These are phyloP conservation scores for Dactylellina haptotyla DNA, from an alignment of 2,329 filamentous ascomycete species.

Conservation along the genomic window DNA sequence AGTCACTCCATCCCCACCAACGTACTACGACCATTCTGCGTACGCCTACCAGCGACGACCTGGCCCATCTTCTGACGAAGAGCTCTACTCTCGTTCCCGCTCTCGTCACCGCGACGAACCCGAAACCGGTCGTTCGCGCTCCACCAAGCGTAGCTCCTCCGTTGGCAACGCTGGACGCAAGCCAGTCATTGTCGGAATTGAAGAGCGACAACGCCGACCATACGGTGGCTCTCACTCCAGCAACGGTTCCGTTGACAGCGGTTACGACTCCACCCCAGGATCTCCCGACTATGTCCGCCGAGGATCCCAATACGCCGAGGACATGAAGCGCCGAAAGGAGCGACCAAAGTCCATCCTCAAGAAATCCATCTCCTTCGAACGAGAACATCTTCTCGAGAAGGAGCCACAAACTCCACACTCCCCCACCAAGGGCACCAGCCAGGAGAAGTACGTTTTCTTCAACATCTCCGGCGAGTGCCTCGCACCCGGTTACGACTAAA, in stretches of 20 bases:
- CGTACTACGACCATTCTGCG: constrained; percentile 37
- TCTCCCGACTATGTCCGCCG: constrained; percentile 47
- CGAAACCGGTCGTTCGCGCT: constrained; percentile 42
- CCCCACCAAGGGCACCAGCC: constrained; percentile 46
- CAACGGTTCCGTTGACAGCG: constrained; percentile 50
- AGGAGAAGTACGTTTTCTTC: constrained; percentile 53
- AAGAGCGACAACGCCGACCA: constrained; percentile 52
- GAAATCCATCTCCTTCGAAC: constrained; percentile 48
- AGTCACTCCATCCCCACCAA: constrained; percentile 20
- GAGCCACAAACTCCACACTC: constrained; percentile 48
- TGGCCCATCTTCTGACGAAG: constrained; percentile 51
- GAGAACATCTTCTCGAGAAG: constrained; percentile 48
- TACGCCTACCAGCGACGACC: constrained; percentile 45
- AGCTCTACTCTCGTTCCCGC: constrained; percentile 50
- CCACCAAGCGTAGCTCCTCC: constrained; percentile 48
- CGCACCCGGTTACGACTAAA: constrained; percentile 53
- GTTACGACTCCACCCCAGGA: constrained; percentile 47
- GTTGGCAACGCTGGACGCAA: constrained; percentile 52
- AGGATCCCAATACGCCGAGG: constrained; percentile 49
- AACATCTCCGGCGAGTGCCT: constrained; percentile 51
- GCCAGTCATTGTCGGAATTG: constrained; percentile 47
- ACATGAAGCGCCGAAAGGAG: constrained; percentile 53
- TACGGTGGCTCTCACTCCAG: constrained; percentile 48
- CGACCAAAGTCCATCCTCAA: constrained; percentile 53
- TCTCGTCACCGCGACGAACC: constrained; percentile 44